Conservation (phyloP, 768 basidiomycete genomes). For the Exsudoporus frostii region DNA sequence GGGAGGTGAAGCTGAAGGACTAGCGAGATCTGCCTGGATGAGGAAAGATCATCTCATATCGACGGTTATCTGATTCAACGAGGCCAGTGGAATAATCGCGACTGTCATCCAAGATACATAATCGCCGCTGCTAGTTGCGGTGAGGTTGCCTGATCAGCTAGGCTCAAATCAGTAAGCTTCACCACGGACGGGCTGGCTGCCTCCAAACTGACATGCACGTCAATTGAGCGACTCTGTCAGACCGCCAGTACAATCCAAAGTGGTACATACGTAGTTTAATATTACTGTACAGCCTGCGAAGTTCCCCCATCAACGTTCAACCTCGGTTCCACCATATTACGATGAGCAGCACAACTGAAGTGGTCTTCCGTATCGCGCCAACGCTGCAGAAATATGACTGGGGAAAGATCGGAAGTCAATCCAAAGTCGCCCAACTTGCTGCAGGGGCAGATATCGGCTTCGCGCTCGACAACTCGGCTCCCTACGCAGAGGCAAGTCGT, state of each 20-base stretch:
- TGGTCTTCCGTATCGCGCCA: conserved; percentile 77
- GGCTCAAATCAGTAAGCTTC: neutral
- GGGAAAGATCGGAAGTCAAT: conserved; percentile 79
- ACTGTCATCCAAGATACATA: neutral
- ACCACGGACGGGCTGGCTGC: neutral
- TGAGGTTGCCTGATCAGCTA: neutral
- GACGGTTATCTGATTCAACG: conserved; percentile 26
- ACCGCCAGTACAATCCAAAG: neutral
- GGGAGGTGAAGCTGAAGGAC: neutral
- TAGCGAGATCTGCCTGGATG: conserved; percentile 7
- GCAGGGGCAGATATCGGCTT: conserved; percentile 60
- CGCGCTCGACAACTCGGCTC: conserved; percentile 60
- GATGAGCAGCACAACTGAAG: conserved; percentile 25
- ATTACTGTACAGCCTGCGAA: neutral
- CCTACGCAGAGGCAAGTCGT: conserved; percentile 86
- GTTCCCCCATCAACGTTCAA: no score
- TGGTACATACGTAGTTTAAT: neutral
- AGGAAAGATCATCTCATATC: conserved; percentile 9
- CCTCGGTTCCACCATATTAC: neutral
- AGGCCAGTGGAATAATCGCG: neutral
- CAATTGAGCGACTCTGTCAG: no score
- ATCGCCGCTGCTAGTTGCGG: neutral
- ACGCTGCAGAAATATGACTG: conserved; percentile 92
- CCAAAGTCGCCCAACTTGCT: conserved; percentile 88
- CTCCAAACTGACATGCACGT: neutral